phyloP scores from a whole-genome alignment of 129 eudicot genomes.

The Apium graveolens region DNA sequence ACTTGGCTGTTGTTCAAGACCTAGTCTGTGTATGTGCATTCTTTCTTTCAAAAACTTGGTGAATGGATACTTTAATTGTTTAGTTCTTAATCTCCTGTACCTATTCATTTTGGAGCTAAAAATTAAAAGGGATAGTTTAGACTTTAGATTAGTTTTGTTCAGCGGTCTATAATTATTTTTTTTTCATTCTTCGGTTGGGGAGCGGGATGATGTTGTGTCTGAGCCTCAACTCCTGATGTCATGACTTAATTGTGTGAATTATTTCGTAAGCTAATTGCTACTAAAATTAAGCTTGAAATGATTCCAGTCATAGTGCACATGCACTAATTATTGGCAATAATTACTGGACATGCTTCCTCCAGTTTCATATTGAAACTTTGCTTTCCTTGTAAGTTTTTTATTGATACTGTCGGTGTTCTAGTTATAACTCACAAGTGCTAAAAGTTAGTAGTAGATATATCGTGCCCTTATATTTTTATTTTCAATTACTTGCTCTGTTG shows the following conservation, averaged over 20 bases:
- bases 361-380: neutral
- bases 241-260: neutral
- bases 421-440: neutral
- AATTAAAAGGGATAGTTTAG: neutral
- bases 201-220: neutral
- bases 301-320: neutral
- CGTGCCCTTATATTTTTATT: neutral
- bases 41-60: neutral
- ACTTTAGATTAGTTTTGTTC: neutral
- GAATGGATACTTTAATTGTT: neutral
- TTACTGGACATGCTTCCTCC: neutral
- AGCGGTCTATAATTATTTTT: neutral
- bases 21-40: slow-evolving; percentile 68
- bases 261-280: neutral
- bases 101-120: neutral
- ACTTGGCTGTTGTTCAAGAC: slow-evolving; percentile 94
- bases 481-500: neutral
- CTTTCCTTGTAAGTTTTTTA: neutral
- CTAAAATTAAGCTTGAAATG: neutral
- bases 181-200: neutral
- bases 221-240: neutral
- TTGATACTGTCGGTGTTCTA: neutral
- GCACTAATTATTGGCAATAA: neutral
- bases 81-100: neutral
- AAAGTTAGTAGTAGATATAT: neutral